These are phyloP conservation scores for Tilletia caries DNA, from an alignment of 1,284 basidiomycete genomes.

Conservation along the genomic window DNA sequence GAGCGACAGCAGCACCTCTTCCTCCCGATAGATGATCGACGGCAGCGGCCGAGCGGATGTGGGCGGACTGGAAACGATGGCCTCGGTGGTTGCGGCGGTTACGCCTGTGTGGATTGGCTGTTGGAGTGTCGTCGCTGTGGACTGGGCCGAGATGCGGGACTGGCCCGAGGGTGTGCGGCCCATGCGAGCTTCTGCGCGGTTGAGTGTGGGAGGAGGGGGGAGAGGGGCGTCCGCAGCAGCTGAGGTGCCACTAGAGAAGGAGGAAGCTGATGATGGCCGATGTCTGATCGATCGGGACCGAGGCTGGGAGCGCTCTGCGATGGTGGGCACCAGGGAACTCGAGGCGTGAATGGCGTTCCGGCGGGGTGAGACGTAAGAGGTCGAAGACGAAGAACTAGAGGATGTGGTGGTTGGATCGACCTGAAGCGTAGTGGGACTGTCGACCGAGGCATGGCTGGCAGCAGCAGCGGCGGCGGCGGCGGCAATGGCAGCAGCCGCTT, in stretches of 20 bases:
- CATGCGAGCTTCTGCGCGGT: too few species aligned
- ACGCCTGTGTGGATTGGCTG: too few species aligned
- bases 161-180: not conserved
- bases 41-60: not conserved
- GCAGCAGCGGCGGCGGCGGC: not conserved
- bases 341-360: not conserved
- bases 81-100: not conserved
- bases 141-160: not conserved
- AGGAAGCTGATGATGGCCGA: slow-evolving; percentile 28
- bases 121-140: too few species aligned
- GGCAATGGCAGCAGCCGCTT: not conserved
- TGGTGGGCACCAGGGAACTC: not conserved
- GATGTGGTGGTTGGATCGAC: not conserved
- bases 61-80: not conserved
- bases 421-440: not conserved
- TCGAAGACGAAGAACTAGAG: not conserved
- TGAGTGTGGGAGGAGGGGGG: slow-evolving; percentile 20
- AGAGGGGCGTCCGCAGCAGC: slow-evolving; percentile 26
- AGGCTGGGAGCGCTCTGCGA: slow-evolving; percentile 4
- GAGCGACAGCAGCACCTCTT: slow-evolving; percentile 84
- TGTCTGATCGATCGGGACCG: slow-evolving; percentile 22
- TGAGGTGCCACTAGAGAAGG: slow-evolving; percentile 27
- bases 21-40: slow-evolving; percentile 70
- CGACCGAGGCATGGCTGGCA: not conserved
- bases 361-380: slow-evolving; percentile 3